Base-by-base conservation (phyloP, 495 filamentous ascomycete genomes). In the Hypoxylon lenormandii region DNA sequence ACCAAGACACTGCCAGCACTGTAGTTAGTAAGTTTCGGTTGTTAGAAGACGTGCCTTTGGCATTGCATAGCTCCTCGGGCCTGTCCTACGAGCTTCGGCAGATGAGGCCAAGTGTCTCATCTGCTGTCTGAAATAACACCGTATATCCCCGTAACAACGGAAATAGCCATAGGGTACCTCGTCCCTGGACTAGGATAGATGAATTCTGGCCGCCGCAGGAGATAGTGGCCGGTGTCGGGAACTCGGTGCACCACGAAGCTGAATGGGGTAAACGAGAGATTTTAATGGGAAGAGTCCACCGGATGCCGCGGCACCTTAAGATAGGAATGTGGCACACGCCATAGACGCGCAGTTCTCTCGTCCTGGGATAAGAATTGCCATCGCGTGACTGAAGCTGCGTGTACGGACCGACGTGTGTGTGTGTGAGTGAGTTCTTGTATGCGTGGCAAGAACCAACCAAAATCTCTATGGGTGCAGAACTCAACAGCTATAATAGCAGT, bases 31-130 rank as follows among this genome's bases (percentile, higher is more conserved):
- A 37, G 52, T 19, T 23, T 63, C 40, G 42, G 51, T 36, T 40
- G 42, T 43, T 49, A 40, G 47, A 50, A 46, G 56, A 28, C 28
- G 47, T 36, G 51, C 30, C 26, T 36, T 46, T 58, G 51, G 58
- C 15, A 12, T 43, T 47, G n/a, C 38, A 38, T 11, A 21, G 18
- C 3, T 16, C 56, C 28, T 7, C 42, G 6, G 45, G 10, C 5
- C 30, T 16, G 43, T 38, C 33, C n/a, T 36, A 13, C 21, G 21
- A 46, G 26, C 18, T 60, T 30, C 45, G 10, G 28, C 30, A 30
- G 47, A 49, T 22, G 28, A 52, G 18, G 40, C 22, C 21, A 48
- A 50, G 22, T 59, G 56, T 48, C 52, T 51, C 52, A 33, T 38
- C 18, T 55, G 45, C 46, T 54, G 22, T 40, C 21, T 66, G 19